phyloP scores from a whole-genome alignment of 805 yeast species.

The Schwanniomyces sp. region DNA sequence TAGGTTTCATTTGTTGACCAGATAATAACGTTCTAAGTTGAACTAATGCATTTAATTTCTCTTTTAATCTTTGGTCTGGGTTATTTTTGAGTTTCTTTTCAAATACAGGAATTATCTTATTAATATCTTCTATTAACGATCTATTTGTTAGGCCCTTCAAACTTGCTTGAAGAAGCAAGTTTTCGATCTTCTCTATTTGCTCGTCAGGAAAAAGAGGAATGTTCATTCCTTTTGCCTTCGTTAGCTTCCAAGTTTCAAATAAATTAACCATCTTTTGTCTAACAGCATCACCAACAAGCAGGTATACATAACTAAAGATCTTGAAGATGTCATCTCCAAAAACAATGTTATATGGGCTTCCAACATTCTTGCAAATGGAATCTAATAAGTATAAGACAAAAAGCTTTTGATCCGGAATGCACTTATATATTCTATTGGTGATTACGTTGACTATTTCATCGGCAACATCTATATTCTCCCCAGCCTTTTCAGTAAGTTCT shows the following conservation, averaged over 20 bases:
- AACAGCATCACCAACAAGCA: slow-evolving; percentile 73
- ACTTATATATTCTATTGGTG: slow-evolving; percentile 67
- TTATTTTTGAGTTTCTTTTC: slow-evolving; percentile 34
- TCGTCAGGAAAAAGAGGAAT: slow-evolving; percentile 70
- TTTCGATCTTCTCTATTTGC: slow-evolving; percentile 70
- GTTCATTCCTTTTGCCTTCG: slow-evolving; percentile 58
- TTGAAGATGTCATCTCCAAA: slow-evolving; percentile 70
- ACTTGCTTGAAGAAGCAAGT: slow-evolving; percentile 48
- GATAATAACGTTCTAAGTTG: slow-evolving; percentile 43
- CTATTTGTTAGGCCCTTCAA: slow-evolving; percentile 16
- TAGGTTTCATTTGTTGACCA: slow-evolving; percentile 31
- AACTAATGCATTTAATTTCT: slow-evolving; percentile 43
- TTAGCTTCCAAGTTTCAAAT: slow-evolving; percentile 84
- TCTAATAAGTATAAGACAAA: slow-evolving; percentile 84
- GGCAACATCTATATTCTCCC: slow-evolving; percentile 78
- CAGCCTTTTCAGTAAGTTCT: slow-evolving; percentile 80
- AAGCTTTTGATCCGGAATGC: slow-evolving; percentile 82
- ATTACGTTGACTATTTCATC: slow-evolving; percentile 74
- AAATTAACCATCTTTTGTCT: slow-evolving; percentile 72
- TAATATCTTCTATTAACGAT: slow-evolving; percentile 32
- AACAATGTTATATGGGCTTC: slow-evolving; percentile 82
- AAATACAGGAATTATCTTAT: slow-evolving; percentile 42
- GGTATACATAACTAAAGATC: slow-evolving; percentile 72
- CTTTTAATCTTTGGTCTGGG: slow-evolving; percentile 42
- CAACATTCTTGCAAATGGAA: slow-evolving; percentile 87